phyloP scores from a whole-genome alignment of 345 rosid species.

The Eutrema heterophyllum region DNA sequence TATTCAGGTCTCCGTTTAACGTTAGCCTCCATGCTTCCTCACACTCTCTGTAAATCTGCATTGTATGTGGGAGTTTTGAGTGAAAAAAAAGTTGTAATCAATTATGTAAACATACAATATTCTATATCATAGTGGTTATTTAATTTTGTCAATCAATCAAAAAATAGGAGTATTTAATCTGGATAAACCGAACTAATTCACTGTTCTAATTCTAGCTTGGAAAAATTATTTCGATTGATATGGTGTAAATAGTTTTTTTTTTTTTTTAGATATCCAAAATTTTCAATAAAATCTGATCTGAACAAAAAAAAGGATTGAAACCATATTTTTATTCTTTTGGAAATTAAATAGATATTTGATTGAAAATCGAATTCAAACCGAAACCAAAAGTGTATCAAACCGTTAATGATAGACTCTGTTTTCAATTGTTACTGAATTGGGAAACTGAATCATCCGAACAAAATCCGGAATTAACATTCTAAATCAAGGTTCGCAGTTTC shows the following conservation, averaged over 20 bases:
- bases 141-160: neutral
- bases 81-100: neutral
- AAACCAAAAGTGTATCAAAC: neutral
- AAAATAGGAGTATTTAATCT: neutral
- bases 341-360: neutral
- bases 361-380: neutral
- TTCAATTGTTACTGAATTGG: neutral
- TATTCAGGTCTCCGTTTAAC: conserved; percentile 52
- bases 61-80: neutral
- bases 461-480: neutral
- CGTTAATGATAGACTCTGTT: neutral
- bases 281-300: neutral
- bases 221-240: neutral
- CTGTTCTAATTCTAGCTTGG: neutral
- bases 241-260: neutral
- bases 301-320: neutral
- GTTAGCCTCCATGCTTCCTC: conserved; percentile 64
- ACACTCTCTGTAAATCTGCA: conserved; percentile 67
- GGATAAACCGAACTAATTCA: neutral
- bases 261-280: neutral
- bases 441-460: neutral
- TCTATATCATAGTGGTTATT: neutral
- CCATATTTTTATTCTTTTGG: neutral
- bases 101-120: neutral
- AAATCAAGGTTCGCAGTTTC: neutral